Base-by-base conservation (phyloP, 208 protist species). In the Crithidia thermophila region DNA sequence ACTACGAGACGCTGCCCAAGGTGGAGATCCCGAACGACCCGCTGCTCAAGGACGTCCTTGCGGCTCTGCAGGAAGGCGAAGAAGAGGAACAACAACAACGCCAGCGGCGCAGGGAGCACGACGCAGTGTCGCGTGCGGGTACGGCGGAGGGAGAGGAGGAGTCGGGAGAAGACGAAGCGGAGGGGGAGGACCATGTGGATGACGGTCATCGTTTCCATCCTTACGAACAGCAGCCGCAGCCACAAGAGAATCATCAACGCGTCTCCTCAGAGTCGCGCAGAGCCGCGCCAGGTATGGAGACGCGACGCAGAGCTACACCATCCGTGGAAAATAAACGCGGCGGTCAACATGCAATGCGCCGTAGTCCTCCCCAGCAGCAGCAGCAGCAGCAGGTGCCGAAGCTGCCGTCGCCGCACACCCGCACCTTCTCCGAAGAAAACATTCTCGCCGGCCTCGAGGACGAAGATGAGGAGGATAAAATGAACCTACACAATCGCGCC, bases 401-500 rank as follows among this genome's bases (percentile, higher is more conserved):
- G n/a, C 63, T 37, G 6, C 11, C 56, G 8, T 31, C 55, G 49
- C 56, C 49, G 59, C 61, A 60, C 53, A 34, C 25, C 0, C 46
- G 56, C 50, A 42, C 52, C 27, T 45, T 53, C 34, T 47, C 68
- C 8, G 52, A 56, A 14, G 62, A 58, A 27, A 40, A 71, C 49
- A 28, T 65, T 1, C 28, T 53, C 42, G 50, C 36, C 23, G 52
- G 21, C 18, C 42, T 61, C 11, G 40, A 67, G n/a, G 74, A 81
- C 37, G 81, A 79, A 31, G 78, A 87, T 49, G 75, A 74, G 40
- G 81, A 90, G 62, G 85, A 90, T 50, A 28, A 52, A 3, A 75
- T 79, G 70, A 87, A 90, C 51, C 63, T 88, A 46, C 79, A 90
- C 77, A 90, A 90, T 70, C 69, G 85, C 25, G 73, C 85, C 36